Conservation (phyloP, 106 monocot genomes). For the Dioscorea zingiberensis region DNA sequence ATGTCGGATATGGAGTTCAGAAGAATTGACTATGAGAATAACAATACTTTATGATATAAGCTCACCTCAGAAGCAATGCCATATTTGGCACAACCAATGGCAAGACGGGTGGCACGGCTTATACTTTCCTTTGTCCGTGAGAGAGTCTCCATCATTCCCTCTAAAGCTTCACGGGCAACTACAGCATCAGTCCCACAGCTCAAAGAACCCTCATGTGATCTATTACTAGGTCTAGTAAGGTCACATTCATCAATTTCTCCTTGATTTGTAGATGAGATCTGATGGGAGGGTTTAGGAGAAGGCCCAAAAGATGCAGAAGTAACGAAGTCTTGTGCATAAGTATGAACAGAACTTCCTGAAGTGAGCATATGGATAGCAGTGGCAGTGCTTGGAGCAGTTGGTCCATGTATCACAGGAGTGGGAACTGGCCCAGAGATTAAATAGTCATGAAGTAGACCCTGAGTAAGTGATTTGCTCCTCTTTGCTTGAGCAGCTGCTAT, state of each 20-base stretch:
- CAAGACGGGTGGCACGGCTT: slow-evolving; percentile 88
- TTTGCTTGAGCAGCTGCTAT: too few species aligned
- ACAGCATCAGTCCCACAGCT: slow-evolving; percentile 81
- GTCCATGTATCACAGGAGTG: slow-evolving; percentile 32
- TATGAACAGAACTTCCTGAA: slow-evolving; percentile 28
- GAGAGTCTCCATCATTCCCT: slow-evolving; percentile 93
- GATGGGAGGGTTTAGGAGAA: slow-evolving; percentile 27
- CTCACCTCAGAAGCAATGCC: slow-evolving; percentile 83
- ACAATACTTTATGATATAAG: not conserved
- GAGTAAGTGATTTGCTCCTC: too few species aligned
- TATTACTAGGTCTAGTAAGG: slow-evolving; percentile 29
- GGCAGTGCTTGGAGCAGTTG: slow-evolving; percentile 40
- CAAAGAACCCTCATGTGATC: slow-evolving; percentile 35
- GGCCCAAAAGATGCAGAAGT: slow-evolving; percentile 27
- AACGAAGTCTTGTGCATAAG: slow-evolving; percentile 23
- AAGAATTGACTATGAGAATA: too few species aligned
- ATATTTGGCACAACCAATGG: slow-evolving; percentile 93
- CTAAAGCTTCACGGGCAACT: slow-evolving; percentile 85
- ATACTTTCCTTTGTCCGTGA: slow-evolving; percentile 93
- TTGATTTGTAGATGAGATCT: slow-evolving; percentile 17
- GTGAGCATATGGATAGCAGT: slow-evolving; percentile 22
- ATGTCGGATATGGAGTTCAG: too few species aligned
- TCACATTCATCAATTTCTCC: slow-evolving; percentile 38
- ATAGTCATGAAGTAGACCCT: slow-evolving; percentile 17
- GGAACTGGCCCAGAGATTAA: slow-evolving; percentile 25